Base-by-base conservation (phyloP, 2,329 filamentous ascomycete species). In the Neurospora sp. region DNA sequence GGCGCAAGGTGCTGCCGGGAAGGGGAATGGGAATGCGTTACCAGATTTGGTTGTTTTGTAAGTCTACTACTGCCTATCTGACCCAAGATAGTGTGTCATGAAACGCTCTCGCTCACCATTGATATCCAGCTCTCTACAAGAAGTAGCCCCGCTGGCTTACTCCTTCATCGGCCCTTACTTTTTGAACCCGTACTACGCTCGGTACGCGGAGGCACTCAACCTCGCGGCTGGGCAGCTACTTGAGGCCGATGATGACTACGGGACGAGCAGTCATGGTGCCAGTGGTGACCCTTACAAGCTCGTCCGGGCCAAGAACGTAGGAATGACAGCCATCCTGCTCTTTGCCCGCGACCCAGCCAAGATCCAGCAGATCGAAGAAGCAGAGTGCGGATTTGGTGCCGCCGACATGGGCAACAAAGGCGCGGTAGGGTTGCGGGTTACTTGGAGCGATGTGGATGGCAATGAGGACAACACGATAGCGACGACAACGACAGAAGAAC, bases 361-460 rank as follows among this genome's bases (percentile, higher is more conserved):
- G 33, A 82, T 97, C 68, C 82, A 82, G 68, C 83, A 87, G 76
- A 82, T 96, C n/a, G 87, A 93, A 73, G 89, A 88, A n/a, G 93
- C 91, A 2, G 92, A 91, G 68, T 90, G 93, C 2, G 94, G 96
- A 0, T 91, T 97, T 67, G 96, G 96, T 0, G 80, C 93, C 0
- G 90, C 89, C 70, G 91, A 95, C 67, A 96, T 97, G 91, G 96
- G 93, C 17, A 97, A 97, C 80, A 99, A 99, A 81, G 96, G 95
- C 38, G 95, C 93, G 3, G 91, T 97, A 0, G 96, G 91, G 0
- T 84, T 95, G 72, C 86, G 93, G 40, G 80, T 96, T 62, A 84
- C 88, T 15, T 90, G 92, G 75, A 76, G 43, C 8, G 77, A 77
- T 40, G 77, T 43, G 42, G 77, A 77, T 40, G 77, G 40, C 17